Conservation (phyloP, 106 monocot species). For the Triglochin maritima region DNA sequence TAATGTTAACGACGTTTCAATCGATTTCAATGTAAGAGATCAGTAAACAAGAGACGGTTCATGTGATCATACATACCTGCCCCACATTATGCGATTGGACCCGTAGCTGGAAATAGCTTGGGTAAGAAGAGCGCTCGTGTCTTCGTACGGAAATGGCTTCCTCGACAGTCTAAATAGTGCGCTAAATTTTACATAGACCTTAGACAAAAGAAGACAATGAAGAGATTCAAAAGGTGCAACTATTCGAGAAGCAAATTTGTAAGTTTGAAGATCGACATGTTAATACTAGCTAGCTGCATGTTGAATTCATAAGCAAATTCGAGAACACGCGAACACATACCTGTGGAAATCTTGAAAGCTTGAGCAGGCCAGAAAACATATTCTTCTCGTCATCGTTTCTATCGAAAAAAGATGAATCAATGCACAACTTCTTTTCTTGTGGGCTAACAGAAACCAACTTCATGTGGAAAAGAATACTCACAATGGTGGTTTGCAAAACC, state of each 20-base stretch:
- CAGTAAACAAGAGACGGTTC: not conserved
- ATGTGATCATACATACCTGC: conserved; percentile 37
- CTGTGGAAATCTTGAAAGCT: conserved; percentile 71
- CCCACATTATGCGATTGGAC: conserved; percentile 76
- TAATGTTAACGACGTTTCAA: not conserved
- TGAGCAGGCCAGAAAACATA: conserved; percentile 36
- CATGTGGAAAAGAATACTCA: conserved; percentile 10
- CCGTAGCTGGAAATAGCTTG: conserved; percentile 50
- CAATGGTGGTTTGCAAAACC: conserved; percentile 68
- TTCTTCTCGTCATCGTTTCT: conserved; percentile 52
- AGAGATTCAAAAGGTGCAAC: not conserved
- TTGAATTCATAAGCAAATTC: not conserved
- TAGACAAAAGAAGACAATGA: conserved; percentile 1
- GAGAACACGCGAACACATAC: conserved; percentile 12
- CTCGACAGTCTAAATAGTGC: conserved; percentile 72
- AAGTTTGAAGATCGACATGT: too few species aligned
- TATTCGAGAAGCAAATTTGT: too few species aligned
- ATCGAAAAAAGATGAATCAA: not conserved
- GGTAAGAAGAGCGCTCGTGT: conserved; percentile 35
- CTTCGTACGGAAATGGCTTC: conserved; percentile 60
- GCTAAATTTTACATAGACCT: conserved; percentile 94
- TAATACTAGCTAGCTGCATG: too few species aligned
- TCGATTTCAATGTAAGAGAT: not conserved
- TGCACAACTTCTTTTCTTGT: not conserved
- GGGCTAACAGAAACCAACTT: not conserved